phyloP scores from a whole-genome alignment of 345 rosid genomes.

The Eucalyptus polybractea region DNA sequence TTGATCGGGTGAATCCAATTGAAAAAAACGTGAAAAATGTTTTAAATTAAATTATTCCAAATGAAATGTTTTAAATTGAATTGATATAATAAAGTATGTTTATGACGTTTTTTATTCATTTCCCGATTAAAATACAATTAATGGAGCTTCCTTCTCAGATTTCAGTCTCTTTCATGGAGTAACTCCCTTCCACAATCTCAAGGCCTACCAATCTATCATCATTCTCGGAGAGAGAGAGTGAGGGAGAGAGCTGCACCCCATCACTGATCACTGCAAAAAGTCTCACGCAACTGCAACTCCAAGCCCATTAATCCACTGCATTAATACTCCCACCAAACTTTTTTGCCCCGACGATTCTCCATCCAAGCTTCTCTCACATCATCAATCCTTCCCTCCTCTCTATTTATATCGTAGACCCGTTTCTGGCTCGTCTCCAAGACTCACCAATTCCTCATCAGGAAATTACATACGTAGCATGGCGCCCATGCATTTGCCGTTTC shows the following conservation, averaged over 20 bases:
- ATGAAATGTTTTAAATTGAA: no score
- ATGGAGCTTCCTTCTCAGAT: neutral
- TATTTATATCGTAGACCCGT: neutral
- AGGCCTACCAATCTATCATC: neutral
- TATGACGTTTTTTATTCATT: no score
- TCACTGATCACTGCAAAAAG: neutral
- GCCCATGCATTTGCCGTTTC: neutral
- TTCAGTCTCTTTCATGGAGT: neutral
- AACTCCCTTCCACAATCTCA: neutral
- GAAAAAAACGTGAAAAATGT: no score
- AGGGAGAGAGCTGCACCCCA: neutral
- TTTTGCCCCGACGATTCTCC: no score
- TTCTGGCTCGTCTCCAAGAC: neutral
- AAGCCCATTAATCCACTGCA: neutral
- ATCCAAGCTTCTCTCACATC: neutral
- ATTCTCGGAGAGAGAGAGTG: neutral
- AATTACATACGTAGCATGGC: neutral
- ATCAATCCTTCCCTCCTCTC: neutral
- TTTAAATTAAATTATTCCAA: neutral
- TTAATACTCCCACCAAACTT: neutral
- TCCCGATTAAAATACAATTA: neutral
- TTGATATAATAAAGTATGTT: no score
- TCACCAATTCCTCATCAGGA: neutral
- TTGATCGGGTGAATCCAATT: no score
- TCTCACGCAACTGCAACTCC: neutral